Base-by-base conservation (phyloP, 306 rosid genomes). In the Boehmeria nivea region DNA sequence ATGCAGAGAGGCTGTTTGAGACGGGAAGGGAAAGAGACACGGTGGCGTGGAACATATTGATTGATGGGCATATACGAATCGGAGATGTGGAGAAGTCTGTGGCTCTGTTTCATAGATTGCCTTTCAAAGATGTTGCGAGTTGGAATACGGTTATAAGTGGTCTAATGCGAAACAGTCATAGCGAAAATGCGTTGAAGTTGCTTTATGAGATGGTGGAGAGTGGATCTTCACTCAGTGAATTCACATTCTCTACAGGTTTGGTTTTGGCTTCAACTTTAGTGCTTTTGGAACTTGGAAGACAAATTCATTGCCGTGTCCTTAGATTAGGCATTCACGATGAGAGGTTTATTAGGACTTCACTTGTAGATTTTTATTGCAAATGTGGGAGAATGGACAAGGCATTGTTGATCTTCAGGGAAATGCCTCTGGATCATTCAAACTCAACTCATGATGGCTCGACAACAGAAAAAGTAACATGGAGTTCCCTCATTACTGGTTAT, bases 81-180 rank as follows among this genome's bases (percentile, higher is more conserved):
- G 82, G 90, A 49, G 72, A 86, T 40, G 74, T 72, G 60, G 78
- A 76, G 54, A 86, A 72, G 58, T 72, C 94, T 58, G 70, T 89
- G 40, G 62, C 72, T 25, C 61, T 89, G 68, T 89, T 89, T 60
- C 65, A 68, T 68, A 76, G 55, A 14, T 44, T 89, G 67, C 86
- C 89, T 57, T 55, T 17, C 61, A 84, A 74, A 71, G 86, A 83
- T 72, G 79, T 78, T 16, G 88, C 79, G 25, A 90, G 86, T 74
- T 90, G 97, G 97, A 86, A 86, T 66, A 84, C 83, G 22, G 61
- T 90, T 33, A 65, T 90, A 20, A 81, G 80, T 43, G 97, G 95
- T 60, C 65, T 90, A 66, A 72, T 78, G 78, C 84, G 60, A 60
- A 70, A 76, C 59, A 86, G 94, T 61, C 39, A 63, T 52, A 79